A percentile compares a stretch with the other conserved stretches of the same genome.
phyloP scores from a whole-genome alignment of 352 stramenopile genomes.

The Pythium apleroticum region DNA sequence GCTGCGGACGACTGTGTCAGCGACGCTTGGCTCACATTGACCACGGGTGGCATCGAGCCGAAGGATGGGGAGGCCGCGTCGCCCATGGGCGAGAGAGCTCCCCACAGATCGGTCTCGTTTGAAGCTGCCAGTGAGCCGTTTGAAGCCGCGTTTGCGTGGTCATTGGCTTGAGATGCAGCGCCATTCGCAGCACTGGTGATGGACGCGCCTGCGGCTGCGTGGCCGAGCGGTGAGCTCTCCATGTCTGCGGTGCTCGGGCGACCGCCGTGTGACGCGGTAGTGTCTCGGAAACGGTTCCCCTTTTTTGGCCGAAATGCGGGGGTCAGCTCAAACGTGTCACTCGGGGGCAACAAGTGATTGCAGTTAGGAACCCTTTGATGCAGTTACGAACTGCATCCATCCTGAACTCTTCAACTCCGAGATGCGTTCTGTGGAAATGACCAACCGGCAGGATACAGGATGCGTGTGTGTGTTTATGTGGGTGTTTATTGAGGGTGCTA shows the following conservation, averaged over 20 bases:
- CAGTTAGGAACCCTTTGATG: background rate
- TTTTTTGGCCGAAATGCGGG: constrained; percentile 4
- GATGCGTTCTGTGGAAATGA: too few relatives aligned
- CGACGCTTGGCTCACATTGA: background rate
- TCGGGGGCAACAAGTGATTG: background rate
- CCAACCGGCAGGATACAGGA: too few relatives aligned
- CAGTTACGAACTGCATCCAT: background rate
- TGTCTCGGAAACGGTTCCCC: constrained; percentile 5
- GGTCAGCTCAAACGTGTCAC: constrained; percentile 7
- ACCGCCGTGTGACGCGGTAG: background rate
- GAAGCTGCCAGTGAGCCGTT: background rate
- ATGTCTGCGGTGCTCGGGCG: background rate
- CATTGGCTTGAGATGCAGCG: background rate
- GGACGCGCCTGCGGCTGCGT: background rate
- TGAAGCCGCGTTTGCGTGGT: background rate
- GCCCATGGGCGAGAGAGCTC: background rate
- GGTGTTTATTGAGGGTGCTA: constrained; percentile 8
- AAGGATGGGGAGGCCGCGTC: too few relatives aligned
- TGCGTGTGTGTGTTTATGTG: constrained; percentile 6
- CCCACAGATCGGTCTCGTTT: background rate
- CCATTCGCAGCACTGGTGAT: background rate
- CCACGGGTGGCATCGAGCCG: background rate
- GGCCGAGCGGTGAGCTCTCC: constrained; percentile 16
- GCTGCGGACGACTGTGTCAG: background rate
- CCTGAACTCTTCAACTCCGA: background rate